phyloP scores from a whole-genome alignment of 495 filamentous ascomycete species.

The Cairneyella variabilis region DNA sequence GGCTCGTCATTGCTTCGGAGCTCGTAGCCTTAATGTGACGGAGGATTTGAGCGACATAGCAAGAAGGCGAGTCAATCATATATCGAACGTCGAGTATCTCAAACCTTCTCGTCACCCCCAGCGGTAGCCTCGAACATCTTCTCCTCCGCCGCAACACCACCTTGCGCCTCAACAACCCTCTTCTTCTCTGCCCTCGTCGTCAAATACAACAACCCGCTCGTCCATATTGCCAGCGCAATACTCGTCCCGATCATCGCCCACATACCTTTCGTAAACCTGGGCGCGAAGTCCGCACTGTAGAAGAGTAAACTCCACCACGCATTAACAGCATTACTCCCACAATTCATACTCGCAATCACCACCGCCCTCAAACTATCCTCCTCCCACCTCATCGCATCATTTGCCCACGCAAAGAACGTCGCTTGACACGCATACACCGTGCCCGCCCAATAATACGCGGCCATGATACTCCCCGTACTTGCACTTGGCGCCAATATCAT shows the following conservation, averaged over 20 bases:
- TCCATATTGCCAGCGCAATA: constrained; percentile 48
- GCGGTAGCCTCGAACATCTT: neutral
- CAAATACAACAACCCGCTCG: constrained; percentile 39
- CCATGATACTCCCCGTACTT: constrained; percentile 41
- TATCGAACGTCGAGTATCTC: too few species aligned
- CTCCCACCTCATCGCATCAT: constrained; percentile 47
- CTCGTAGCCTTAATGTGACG: too few species aligned
- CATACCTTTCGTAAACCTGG: constrained; percentile 54
- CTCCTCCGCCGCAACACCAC: neutral
- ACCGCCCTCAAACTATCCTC: constrained; percentile 43
- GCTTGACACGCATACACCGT: constrained; percentile 55
- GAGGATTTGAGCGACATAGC: too few species aligned
- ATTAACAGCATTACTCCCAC: constrained; percentile 51
- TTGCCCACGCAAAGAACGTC: constrained; percentile 60
- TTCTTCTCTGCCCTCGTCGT: constrained; percentile 31
- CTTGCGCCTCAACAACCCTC: constrained; percentile 2
- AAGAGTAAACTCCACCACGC: constrained; percentile 64
- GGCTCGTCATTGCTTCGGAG: too few species aligned
- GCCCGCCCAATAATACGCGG: constrained; percentile 51
- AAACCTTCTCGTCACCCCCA: neutral
- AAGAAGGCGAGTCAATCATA: too few species aligned
- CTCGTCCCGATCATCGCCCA: constrained; percentile 56
- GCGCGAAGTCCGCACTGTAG: constrained; percentile 55
- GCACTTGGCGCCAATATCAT: constrained; percentile 45
- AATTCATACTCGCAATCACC: constrained; percentile 53